These are phyloP conservation scores for Avena sativa DNA, from an alignment of 176 grass and related monocot genomes.

Conservation along the genomic window DNA sequence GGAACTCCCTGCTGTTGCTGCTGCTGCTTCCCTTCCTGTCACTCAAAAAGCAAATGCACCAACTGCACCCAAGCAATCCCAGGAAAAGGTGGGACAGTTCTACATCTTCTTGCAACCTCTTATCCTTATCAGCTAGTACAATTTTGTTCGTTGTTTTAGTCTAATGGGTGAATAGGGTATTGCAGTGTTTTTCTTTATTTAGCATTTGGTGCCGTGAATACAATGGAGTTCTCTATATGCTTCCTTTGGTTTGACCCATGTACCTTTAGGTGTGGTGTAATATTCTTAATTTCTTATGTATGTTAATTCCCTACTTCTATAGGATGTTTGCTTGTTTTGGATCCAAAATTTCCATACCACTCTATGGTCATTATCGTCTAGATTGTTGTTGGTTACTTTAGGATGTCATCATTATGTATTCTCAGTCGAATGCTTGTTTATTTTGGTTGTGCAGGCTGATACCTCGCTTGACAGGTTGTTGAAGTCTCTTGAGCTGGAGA, in stretches of 20 bases:
- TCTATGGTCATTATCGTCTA: not conserved
- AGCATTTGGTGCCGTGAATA: not conserved
- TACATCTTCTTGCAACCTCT: slow-evolving; percentile 13
- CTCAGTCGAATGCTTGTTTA: slow-evolving; percentile 25
- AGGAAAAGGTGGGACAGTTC: slow-evolving; percentile 53
- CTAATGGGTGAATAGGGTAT: not conserved
- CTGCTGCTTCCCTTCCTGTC: not conserved
- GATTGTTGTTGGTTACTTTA: slow-evolving; percentile 31
- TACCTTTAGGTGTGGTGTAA: not conserved
- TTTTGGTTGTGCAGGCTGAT: slow-evolving; percentile 50
- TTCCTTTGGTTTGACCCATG: slow-evolving; percentile 24
- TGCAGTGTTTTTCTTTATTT: slow-evolving; percentile 32
- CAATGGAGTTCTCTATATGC: slow-evolving; percentile 11
- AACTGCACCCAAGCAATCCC: slow-evolving; percentile 52
- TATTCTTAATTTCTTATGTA: not conserved
- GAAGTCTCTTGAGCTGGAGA: slow-evolving; percentile 69
- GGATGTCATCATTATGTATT: not conserved
- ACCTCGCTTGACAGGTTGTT: slow-evolving; percentile 59
- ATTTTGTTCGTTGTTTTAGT: slow-evolving; percentile 28
- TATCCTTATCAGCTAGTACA: not conserved
- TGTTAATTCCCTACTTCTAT: not conserved
- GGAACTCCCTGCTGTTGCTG: not conserved
- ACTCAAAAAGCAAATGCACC: slow-evolving; percentile 45
- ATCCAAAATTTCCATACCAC: not conserved
- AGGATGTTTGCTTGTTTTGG: slow-evolving; percentile 7